phyloP scores from a whole-genome alignment of 108 stramenopile genomes.

The Aureococcus anophagefferens region DNA sequence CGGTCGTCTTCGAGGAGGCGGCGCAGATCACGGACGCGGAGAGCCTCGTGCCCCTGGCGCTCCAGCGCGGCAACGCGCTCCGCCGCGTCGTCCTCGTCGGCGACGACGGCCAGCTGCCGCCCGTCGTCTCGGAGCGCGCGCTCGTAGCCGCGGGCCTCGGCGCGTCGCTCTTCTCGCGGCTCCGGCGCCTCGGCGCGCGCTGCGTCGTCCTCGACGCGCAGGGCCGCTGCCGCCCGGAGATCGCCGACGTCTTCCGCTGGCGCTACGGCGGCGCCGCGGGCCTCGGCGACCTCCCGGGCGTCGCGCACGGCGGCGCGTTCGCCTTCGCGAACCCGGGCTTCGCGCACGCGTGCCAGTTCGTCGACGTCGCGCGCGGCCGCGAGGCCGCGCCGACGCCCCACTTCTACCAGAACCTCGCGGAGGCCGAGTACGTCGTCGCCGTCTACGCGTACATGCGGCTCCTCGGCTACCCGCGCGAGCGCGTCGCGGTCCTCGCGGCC shows the following conservation, averaged over 20 bases:
- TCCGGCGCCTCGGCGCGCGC: slow-evolving; percentile 78
- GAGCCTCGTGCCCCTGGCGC: slow-evolving; percentile 79
- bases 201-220: slow-evolving; percentile 77
- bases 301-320: slow-evolving; percentile 41
- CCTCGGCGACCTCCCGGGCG: slow-evolving; percentile 75
- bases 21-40: slow-evolving; percentile 95
- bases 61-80: slow-evolving; percentile 59
- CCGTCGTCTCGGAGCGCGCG: slow-evolving; percentile 76
- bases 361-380: slow-evolving; percentile 78
- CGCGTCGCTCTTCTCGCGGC: slow-evolving; percentile 82
- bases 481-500: slow-evolving; percentile 88
- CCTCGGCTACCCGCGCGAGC: slow-evolving; percentile 80
- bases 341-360: slow-evolving; percentile 70
- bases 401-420: slow-evolving; percentile 91
- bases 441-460: slow-evolving; percentile 93
- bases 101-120: slow-evolving; percentile 95
- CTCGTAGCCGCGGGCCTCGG: slow-evolving; percentile 79
- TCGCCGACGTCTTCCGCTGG: slow-evolving; percentile 72
- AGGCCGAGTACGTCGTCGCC: slow-evolving; percentile 95
- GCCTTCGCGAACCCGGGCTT: slow-evolving; percentile 78
- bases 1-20: slow-evolving; percentile 93
- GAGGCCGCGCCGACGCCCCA: slow-evolving; percentile 75
- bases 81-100: slow-evolving; percentile 91
- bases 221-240: slow-evolving; percentile 79
- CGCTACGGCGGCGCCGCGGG: slow-evolving; percentile 17